Percentiles rank a stretch among this genome's conserved stretches.
Conservation (phyloP, 768 basidiomycete genomes). For the Russula compacta region DNA sequence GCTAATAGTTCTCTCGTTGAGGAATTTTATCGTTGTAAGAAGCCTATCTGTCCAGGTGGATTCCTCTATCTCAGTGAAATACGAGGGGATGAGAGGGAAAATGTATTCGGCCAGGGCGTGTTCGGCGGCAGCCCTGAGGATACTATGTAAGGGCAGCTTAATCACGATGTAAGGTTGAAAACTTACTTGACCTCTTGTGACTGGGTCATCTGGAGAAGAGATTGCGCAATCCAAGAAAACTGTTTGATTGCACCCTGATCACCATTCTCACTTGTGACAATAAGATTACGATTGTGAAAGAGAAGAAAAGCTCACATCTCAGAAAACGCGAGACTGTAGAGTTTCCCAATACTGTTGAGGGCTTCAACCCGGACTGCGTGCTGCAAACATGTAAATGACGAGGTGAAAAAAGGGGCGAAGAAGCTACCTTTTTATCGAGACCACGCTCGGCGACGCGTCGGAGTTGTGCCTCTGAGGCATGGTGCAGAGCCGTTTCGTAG, state of each 20-base stretch:
- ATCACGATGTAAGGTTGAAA: not conserved
- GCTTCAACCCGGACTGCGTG: constrained; percentile 65
- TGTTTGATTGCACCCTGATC: constrained; percentile 64
- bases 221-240: constrained; percentile 89
- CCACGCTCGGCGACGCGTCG: constrained; percentile 59
- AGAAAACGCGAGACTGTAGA: constrained; percentile 75
- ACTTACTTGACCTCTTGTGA: constrained; percentile 50
- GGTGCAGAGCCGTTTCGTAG: constrained; percentile 83
- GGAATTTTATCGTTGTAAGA: constrained; percentile 57
- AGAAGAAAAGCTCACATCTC: constrained; percentile 58
- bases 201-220: constrained; percentile 50
- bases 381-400: constrained; percentile 25
- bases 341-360: constrained; percentile 59
- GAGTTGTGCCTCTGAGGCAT: constrained; percentile 58
- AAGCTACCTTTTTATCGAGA: constrained; percentile 74
- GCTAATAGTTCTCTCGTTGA: constrained; percentile 50
- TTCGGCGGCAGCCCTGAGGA: constrained; percentile 49
- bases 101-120: constrained; percentile 64
- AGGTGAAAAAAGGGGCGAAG: not conserved
- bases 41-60: constrained; percentile 78
- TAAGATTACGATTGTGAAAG: not conserved
- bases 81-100: constrained; percentile 60
- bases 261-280: constrained; percentile 57
- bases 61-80: constrained; percentile 60
- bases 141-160: not conserved